Conservation (phyloP, 148 eudicot species). For the Salicornia ramosissima region DNA sequence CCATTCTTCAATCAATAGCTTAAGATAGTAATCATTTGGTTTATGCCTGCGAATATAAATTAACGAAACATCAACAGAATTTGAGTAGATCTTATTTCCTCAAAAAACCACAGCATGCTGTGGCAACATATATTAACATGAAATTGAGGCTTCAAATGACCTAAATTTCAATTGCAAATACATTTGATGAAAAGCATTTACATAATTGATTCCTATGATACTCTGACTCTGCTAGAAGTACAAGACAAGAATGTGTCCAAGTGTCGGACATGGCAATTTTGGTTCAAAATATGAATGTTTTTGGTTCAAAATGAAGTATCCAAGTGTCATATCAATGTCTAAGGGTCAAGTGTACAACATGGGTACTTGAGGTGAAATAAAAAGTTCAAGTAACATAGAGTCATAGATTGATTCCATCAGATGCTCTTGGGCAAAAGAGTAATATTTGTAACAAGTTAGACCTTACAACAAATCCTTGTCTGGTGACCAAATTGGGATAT, state of each 20-base stretch:
- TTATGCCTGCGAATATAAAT: slow-evolving; percentile 50
- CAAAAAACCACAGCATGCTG: background rate
- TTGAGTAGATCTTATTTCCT: background rate
- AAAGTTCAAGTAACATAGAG: no score
- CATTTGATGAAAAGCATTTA: background rate
- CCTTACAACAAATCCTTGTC: background rate
- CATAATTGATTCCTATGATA: background rate
- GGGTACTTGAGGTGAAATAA: no score
- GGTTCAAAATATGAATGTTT: no score
- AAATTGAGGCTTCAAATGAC: background rate
- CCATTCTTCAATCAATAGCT: slow-evolving; percentile 95
- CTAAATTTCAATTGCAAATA: background rate
- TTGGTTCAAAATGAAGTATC: no score
- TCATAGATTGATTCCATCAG: no score
- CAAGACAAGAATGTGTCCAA: no score
- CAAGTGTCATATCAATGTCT: no score
- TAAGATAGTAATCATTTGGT: slow-evolving; percentile 85
- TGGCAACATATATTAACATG: background rate
- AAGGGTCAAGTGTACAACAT: no score
- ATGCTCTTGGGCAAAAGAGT: background rate
- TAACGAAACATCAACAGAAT: background rate
- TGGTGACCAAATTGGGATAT: background rate
- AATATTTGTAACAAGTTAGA: background rate
- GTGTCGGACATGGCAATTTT: no score
- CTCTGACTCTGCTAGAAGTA: no score